Conservation (phyloP, 225 moss, liverwort and hornwort genomes). For the Marchantia polymorpha region DNA sequence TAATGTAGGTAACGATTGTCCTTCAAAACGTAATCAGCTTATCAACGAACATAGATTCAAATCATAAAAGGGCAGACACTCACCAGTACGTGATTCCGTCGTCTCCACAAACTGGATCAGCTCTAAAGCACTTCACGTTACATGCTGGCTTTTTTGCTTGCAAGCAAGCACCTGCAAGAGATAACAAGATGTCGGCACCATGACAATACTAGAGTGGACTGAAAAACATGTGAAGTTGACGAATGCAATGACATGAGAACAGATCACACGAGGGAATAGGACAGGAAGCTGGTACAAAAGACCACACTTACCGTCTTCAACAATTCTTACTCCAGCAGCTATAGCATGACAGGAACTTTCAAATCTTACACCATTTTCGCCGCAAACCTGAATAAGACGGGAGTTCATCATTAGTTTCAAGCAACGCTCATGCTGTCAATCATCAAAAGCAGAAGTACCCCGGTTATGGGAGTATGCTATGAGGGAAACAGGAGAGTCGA, state of each 20-base stretch:
- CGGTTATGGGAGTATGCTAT: too few species aligned
- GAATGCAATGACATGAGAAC: not conserved
- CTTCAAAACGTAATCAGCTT: not conserved
- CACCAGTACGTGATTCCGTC: constrained; percentile 83
- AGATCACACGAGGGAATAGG: not conserved
- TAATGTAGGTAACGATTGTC: not conserved
- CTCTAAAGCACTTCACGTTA: constrained; percentile 80
- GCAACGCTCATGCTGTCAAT: not conserved
- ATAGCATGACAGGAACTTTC: constrained; percentile 32
- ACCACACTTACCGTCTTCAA: constrained; percentile 19
- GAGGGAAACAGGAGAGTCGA: too few species aligned
- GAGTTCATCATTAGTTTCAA: not conserved
- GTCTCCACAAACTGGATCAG: constrained; percentile 86
- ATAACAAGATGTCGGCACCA: not conserved
- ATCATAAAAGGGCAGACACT: not conserved
- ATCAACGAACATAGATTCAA: not conserved
- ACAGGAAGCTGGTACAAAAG: not conserved
- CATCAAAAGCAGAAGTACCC: not conserved
- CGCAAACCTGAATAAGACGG: constrained; percentile 17
- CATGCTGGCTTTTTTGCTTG: constrained; percentile 49
- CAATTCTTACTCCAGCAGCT: constrained; percentile 21
- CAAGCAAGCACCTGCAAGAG: constrained; percentile 12
- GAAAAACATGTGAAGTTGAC: not conserved
- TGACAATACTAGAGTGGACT: not conserved
- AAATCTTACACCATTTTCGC: constrained; percentile 26